Base-by-base conservation (phyloP, 1,139 yeast genomes). In the Suhomyces ambrosiae region DNA sequence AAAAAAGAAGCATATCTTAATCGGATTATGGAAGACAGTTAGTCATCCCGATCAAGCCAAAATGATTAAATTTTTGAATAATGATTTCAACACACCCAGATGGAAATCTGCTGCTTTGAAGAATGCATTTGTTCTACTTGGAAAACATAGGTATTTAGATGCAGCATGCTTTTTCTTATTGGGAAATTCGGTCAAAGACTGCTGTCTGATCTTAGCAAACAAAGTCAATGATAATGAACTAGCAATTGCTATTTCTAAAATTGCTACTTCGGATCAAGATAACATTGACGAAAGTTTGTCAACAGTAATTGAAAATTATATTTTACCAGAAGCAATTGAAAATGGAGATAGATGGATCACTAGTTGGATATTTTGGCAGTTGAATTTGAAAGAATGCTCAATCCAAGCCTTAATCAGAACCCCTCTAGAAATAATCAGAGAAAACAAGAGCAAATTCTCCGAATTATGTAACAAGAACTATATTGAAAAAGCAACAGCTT, bases 21-120 rank as follows among this genome's bases (percentile, higher is more conserved):
- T 83, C 7, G 89, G 95, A 3, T 71, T 92, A 10, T 94, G 98
- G 98, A 76, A 81, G 53, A 79, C 92, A 1, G 68, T 76, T 8
- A 82, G 85, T 17, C 89, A 89, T 56, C 75, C 82, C 3, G 98
- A 94, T 52, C 89, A 83, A 49, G 79, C 76, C 27, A 89, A 90
- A 55, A 86, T 92, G 79, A 50, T 88, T 37, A 82, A 74, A 50
- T 84, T 92, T 50, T 65, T 92, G 50, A 69, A 71, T 14, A 84
- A 90, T 54, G 94, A 94, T 56, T 92, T 90, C 54, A 65, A 64
- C 1, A 76, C 79, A 38, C 71, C 75, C 8, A 68, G 96, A 34
- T 90, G 97, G 96, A 75, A 70, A 48, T 75, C 87, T 0, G 96
- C 97, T 0, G 97, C 98, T 0, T 63, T 79, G 53, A 92, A 92